Evolutionary conservation across 371 early-diverging fungal species (phyloP), one percentile per base, ranked within the genome.

Genomic region (Rhizopus delemar): DNA sequence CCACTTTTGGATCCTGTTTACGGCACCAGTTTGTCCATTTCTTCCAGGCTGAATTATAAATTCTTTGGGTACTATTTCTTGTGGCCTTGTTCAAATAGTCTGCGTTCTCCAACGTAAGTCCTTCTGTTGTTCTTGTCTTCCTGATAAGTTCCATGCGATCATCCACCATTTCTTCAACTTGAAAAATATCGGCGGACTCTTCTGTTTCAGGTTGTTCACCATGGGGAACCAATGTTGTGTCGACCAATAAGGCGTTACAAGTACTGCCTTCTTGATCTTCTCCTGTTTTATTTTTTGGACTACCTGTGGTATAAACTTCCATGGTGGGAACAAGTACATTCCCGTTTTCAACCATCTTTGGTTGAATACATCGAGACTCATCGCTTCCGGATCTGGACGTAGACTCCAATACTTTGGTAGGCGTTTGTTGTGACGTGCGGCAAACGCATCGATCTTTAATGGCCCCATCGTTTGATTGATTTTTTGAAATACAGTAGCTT

Each of bases 381-480:
- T 31, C 4, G 73, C 70, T 41, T 43, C 22, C 13, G 62, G 65
- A 48, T 76, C 73, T 11, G 58, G 63, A 6, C 35, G 41, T 15
- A 59, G 53, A 39, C 50, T 66, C 68, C 67, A 68, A 46, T 29
- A 75, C 12, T 32, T 1, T 15, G 1, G 5, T 1, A 69, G 61
- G 31, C 56, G 41, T 11, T 60, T 11, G 51, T 59, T 68, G 16
- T 41, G 15, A 13, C 58, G 33, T 5, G 62, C 9, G 2, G 67
- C 75, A 41, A 75, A 75, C 22, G 59, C 60, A 39, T 75, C 71
- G 8, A 75, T 46, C n/a, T 9, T 59, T 22, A 56, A 7, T 2
- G 59, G 57, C 32, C 43, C 58, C 55, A 11, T 28, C 39, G 32
- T 33, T 41, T 11, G 34, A 3, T 53, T 7, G 34, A 60, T 63